phyloP scores from a whole-genome alignment of 2,329 filamentous ascomycete genomes.

The Apiospora koreana region DNA sequence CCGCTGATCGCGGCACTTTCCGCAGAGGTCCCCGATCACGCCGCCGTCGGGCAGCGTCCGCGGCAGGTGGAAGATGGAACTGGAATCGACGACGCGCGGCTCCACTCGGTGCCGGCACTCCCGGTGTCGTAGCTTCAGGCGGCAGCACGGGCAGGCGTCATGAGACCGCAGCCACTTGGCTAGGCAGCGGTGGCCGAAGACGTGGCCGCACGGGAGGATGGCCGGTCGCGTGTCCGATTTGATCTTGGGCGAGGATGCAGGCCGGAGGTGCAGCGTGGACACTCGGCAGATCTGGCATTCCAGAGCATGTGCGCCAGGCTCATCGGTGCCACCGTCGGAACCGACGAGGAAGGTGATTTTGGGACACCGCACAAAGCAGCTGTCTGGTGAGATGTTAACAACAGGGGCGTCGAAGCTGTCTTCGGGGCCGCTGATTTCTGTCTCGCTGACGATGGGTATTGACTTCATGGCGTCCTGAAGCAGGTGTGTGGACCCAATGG shows the following conservation, averaged over 20 bases:
- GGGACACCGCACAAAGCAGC: constrained; percentile 6
- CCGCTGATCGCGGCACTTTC: not conserved
- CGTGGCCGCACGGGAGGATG: constrained; percentile 7
- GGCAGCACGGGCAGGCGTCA: not conserved
- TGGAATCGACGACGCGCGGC: constrained; percentile 3
- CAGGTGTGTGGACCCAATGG: not conserved
- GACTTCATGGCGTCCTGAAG: not conserved
- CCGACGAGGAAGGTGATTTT: constrained; percentile 3
- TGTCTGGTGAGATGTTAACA: not conserved
- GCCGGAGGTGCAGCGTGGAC: not conserved
- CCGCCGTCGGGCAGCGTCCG: constrained; percentile 7
- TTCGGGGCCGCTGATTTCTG: not conserved
- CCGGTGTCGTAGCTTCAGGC: not conserved
- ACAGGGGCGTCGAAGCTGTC: no score
- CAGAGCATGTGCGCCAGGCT: not conserved
- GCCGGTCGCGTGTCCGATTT: not conserved
- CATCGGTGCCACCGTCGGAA: not conserved
- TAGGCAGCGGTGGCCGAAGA: constrained; percentile 8
- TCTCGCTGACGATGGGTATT: not conserved
- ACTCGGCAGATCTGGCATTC: constrained; percentile 2
- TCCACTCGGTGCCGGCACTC: constrained; percentile 2
- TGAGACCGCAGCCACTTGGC: constrained; percentile 8
- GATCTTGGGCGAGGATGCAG: not conserved
- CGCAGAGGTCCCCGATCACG: not conserved
- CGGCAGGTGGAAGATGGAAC: not conserved